Evolutionary conservation across 257 asterid genomes (phyloP).

Genomic region (Rehmannia glutinosa): DNA sequence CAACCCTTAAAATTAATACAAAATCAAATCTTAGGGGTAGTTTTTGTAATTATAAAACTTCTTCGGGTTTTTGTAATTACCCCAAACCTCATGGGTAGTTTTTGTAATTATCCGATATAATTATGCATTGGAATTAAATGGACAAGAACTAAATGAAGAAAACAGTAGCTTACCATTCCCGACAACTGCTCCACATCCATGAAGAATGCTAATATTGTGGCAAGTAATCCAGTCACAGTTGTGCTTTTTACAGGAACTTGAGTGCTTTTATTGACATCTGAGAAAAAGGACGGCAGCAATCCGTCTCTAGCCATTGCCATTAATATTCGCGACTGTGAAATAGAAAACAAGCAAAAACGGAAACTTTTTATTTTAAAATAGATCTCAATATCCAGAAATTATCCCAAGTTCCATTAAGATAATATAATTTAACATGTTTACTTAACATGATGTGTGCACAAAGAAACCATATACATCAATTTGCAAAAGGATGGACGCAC

Average conservation of each 20-base stretch:
- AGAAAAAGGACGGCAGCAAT: conserved; percentile 86
- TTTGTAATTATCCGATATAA: not conserved
- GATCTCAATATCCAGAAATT: not conserved
- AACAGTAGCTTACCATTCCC: conserved; percentile 72
- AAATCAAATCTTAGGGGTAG: too few relatives aligned
- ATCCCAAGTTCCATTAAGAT: not conserved
- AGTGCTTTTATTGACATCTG: conserved; percentile 61
- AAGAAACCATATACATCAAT: not conserved
- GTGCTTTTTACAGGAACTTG: conserved; percentile 94
- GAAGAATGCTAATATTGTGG: conserved; percentile 75
- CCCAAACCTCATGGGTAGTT: not conserved
- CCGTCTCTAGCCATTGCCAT: conserved; percentile 99
- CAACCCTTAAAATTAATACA: too few relatives aligned
- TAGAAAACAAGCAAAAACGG: not conserved
- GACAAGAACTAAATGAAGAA: not conserved
- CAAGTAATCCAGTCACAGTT: conserved; percentile 63
- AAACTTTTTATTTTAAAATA: not conserved
- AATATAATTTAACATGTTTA: too few relatives aligned
- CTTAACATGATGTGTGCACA: not conserved
- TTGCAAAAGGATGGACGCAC: not conserved
- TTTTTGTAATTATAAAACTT: too few relatives aligned
- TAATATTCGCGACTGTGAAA: conserved; percentile 79
- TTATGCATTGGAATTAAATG: not conserved
- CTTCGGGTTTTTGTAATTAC: not conserved
- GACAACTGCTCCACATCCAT: conserved; percentile 97